phyloP scores from a whole-genome alignment of 768 basidiomycete genomes.

The Leccinum ochraceum region DNA sequence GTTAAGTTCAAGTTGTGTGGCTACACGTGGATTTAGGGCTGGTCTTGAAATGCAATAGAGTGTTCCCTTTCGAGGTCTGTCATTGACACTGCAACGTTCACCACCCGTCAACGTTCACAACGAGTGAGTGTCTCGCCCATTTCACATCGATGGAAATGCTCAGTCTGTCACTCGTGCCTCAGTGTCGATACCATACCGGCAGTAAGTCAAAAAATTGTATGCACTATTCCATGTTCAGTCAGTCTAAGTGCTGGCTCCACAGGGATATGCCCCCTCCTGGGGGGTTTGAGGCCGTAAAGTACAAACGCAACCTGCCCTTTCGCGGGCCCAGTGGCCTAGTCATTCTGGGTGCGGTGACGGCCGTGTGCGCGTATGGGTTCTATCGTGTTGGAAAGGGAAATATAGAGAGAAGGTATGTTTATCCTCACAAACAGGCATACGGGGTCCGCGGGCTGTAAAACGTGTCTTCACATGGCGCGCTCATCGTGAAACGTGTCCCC shows the following conservation, averaged over 20 bases:
- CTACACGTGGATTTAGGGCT: slow-evolving; percentile 30
- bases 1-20: slow-evolving; percentile 11
- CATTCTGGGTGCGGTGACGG: slow-evolving; percentile 84
- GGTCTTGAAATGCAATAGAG: slow-evolving; percentile 12
- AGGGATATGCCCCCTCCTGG: slow-evolving; percentile 97
- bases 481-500: slow-evolving; percentile 68
- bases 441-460: slow-evolving; percentile 65
- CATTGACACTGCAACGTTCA: slow-evolving; percentile 6
- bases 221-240: slow-evolving; percentile 10
- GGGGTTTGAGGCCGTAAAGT: slow-evolving; percentile 90
- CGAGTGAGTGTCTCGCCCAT: slow-evolving; percentile 22
- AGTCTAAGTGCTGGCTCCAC: slow-evolving; percentile 16
- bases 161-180: slow-evolving; percentile 2
- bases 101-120: slow-evolving; percentile 2
- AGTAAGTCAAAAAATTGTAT: slow-evolving; percentile 25
- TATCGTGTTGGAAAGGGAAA: slow-evolving; percentile 91
- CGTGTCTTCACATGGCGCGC: slow-evolving; percentile 60
- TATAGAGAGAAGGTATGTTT: slow-evolving; percentile 85
- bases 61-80: slow-evolving; percentile 3
- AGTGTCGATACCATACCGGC: slow-evolving; percentile 32
- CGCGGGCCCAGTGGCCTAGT: slow-evolving; percentile 83
- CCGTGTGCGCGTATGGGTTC: slow-evolving; percentile 88
- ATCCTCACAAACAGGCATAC: slow-evolving; percentile 22
- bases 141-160: slow-evolving; percentile 1
- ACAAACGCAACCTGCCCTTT: slow-evolving; percentile 93